These are phyloP conservation scores for Fusarium sp. DNA, from an alignment of 2,329 filamentous ascomycete species.

Conservation along the genomic window DNA sequence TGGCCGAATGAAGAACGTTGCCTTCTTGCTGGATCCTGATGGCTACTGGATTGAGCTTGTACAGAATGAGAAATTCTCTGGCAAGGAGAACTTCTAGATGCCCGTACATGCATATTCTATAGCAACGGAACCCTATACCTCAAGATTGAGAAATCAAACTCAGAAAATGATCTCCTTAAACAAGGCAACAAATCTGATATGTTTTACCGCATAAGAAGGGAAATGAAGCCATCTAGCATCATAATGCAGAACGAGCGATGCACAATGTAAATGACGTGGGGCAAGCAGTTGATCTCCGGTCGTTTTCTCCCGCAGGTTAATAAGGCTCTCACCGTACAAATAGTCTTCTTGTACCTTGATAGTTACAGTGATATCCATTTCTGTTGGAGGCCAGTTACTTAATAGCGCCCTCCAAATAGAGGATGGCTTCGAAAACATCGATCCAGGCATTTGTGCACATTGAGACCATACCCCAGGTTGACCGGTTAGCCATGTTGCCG, in stretches of 20 bases:
- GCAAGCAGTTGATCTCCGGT: background rate
- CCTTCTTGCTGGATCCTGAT: constrained; percentile 89
- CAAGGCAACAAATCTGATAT: background rate
- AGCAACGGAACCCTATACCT: background rate
- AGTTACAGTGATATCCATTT: background rate
- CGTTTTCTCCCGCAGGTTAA: background rate
- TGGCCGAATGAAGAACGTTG: constrained; percentile 91
- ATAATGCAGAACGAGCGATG: background rate
- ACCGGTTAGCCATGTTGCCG: background rate
- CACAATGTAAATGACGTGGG: background rate
- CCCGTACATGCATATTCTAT: background rate
- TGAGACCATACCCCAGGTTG: background rate
- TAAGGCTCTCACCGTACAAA: background rate
- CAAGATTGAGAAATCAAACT: background rate
- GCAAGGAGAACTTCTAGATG: constrained; percentile 60
- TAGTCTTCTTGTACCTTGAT: background rate
- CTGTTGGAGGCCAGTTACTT: background rate
- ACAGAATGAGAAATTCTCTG: constrained; percentile 76
- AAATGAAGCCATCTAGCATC: background rate
- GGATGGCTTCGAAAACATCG: background rate
- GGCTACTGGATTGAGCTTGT: constrained; percentile 83
- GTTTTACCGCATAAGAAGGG: background rate
- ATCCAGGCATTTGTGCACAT: background rate
- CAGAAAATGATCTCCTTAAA: background rate
- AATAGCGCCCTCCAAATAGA: background rate